Base-by-base conservation (phyloP, 2,329 filamentous ascomycete genomes). In the Chrysoporthe deuterocubensis region DNA sequence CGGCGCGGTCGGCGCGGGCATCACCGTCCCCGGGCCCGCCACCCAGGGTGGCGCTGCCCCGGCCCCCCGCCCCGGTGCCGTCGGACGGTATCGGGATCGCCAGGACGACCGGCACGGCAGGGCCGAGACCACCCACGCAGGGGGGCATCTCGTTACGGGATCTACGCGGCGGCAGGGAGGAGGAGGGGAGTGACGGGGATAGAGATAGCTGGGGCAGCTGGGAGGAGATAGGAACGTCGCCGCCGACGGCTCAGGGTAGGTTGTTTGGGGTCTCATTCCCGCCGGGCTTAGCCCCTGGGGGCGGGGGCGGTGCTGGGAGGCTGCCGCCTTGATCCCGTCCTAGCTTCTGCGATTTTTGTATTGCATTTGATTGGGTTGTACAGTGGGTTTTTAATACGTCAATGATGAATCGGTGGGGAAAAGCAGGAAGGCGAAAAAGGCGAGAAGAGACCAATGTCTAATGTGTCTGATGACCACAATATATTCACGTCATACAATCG, bases 171-270 rank as follows among this genome's bases (percentile, higher is more conserved):
- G 13, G 32, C 13, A 37, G 14, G 43, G 43, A 32, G 9, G 14
- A 40, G 8, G 48, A 8, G 4, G 63, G 37, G 11, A 37, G 56
- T 43, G 48, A 8, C 4, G 63, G 37, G 11, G 32, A 52, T 43
- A 46, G 62, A 42, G 66, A 60, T 2, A 70, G 68, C 16, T 70
- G 68, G 68, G 68, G 66, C 4, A 68, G 68, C 52, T 68, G 68
- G 66, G 68, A 65, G 60, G 67, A 37, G 52, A 37, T 7, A 11
- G 11, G 43, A 13, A 6, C 18, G 18, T 21, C 46, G 46, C 7
- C 18, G 11, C 37, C 44, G 18, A 37, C 44, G 14, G 43, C 11
- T 13, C 42, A 52, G 14, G 18, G 63, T 44, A 63, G 59, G 3
- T 42, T 67, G 26, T 61, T 67, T 37, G 65, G 67, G 42, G 43